phyloP scores from a whole-genome alignment of 768 basidiomycete species.

The Tephrocybe sp. region DNA sequence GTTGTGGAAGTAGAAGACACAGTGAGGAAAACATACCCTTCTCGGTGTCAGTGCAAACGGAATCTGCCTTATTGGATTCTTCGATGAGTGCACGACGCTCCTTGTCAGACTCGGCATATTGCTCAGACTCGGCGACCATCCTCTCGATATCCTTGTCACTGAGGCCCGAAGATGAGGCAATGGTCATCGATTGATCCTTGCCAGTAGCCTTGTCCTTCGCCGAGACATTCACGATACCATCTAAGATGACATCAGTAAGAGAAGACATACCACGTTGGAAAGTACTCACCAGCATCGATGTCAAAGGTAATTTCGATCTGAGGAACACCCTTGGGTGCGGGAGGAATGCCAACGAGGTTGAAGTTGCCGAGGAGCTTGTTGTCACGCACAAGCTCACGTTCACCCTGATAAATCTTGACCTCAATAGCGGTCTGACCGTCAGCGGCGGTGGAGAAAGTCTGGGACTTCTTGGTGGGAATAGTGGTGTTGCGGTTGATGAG shows the following conservation, averaged over 20 bases:
- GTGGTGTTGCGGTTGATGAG: slow-evolving; percentile 98
- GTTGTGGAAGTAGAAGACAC: neutral
- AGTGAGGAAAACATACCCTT: slow-evolving; percentile 62
- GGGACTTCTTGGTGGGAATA: slow-evolving; percentile 99
- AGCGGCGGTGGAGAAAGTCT: slow-evolving; percentile 97
- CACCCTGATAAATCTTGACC: slow-evolving; percentile 99
- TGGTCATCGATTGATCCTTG: slow-evolving; percentile 96
- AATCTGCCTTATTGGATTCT: slow-evolving; percentile 95
- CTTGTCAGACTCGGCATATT: slow-evolving; percentile 93
- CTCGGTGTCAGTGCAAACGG: slow-evolving; percentile 91
- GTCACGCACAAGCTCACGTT: slow-evolving; percentile 97
- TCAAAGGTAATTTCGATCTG: slow-evolving; percentile 92
- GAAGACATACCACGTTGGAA: neutral
- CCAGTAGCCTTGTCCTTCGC: slow-evolving; percentile 92
- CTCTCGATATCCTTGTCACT: slow-evolving; percentile 95
- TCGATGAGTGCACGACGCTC: slow-evolving; percentile 85
- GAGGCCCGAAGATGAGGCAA: slow-evolving; percentile 95
- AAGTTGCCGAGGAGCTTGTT: slow-evolving; percentile 99
- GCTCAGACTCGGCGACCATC: slow-evolving; percentile 94
- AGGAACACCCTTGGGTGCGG: slow-evolving; percentile 78
- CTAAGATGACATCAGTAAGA: slow-evolving; percentile 31
- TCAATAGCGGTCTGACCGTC: slow-evolving; percentile 99
- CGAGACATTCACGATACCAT: slow-evolving; percentile 95
- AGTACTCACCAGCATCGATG: slow-evolving; percentile 82
- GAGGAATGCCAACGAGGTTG: slow-evolving; percentile 97